Base-by-base conservation (phyloP, 192 early-diverging fungal species). In the Dispira simplex region DNA sequence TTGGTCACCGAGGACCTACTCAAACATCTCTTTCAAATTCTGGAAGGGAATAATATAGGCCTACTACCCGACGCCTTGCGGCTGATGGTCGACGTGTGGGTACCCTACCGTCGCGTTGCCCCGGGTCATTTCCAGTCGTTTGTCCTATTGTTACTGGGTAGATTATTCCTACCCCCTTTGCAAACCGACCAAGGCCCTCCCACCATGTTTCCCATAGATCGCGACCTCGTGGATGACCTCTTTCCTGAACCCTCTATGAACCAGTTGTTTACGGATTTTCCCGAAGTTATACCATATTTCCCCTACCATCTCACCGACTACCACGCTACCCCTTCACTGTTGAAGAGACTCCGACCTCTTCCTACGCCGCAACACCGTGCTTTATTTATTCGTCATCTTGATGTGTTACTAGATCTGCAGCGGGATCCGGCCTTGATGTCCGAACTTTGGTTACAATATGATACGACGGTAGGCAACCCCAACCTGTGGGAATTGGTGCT, bases 391-490 rank as follows among this genome's bases (percentile, higher is more conserved):
- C 59, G 43, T 5, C 18, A n/a, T 25, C 43, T 62, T 20, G 95
- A 98, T 66, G 84, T 85, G 45, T 64, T 93, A 18, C 67, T 81
- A 1, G 87, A 89, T 65, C 81, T 90, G 63, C 84, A 81, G 27
- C 72, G 89, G 57, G 80, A 83, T 47, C 83, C 90, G 16, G 79
- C 81, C 1, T 86, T 94, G 55, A 77, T 90, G 71, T 78, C 83
- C 0, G 93, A 97, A 64, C 76, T 99, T 44, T 99, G 92, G 85
- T 81, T 93, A 59, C 91, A 94, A 71, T 96, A 90, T 70, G 97
- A 99, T 71, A 90, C 91, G 62, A 88, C 93, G 65, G 62, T 89
- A 65, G 76, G 84, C 45, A 81, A 83, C 47, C 82, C 84, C 48
- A 86, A 96, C 71, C 75, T 97, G 57, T 97, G 90, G 80, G 91